A percentile compares a stretch with the other conserved stretches of the same genome.
Evolutionary conservation across 1,284 basidiomycete species (phyloP).

Genomic region (Rhodofomes roseus): DNA sequence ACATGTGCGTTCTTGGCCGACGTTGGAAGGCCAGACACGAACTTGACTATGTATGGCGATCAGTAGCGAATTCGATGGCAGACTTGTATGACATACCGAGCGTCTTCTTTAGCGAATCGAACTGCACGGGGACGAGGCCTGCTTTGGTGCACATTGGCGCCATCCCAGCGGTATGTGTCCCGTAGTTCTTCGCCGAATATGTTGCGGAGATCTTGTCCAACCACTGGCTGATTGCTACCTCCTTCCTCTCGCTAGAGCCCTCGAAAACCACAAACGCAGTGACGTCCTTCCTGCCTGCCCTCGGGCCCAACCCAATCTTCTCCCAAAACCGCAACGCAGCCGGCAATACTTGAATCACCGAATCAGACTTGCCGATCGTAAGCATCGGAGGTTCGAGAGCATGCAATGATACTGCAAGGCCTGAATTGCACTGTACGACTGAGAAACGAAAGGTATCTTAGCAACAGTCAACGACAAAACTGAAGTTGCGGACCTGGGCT

Average conservation of each 20-base stretch:
- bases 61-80: neutral
- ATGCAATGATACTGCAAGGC: conserved; percentile 23
- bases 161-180: conserved; percentile 49
- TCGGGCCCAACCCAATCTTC: conserved; percentile 71
- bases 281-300: conserved; percentile 66
- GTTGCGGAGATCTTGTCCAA: conserved; percentile 44
- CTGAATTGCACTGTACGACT: neutral
- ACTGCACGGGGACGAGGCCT: conserved; percentile 58
- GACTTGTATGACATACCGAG: conserved; percentile 40
- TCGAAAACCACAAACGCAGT: conserved; percentile 68
- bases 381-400: conserved; percentile 54
- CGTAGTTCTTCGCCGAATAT: conserved; percentile 63
- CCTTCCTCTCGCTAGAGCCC: conserved; percentile 44
- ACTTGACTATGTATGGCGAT: conserved; percentile 28
- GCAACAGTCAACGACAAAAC: neutral
- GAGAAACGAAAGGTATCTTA: too few relatives aligned
- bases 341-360: conserved; percentile 60
- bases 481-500: conserved; percentile 30
- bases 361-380: conserved; percentile 58
- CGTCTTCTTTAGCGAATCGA: conserved; percentile 63
- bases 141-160: conserved; percentile 41
- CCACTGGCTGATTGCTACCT: conserved; percentile 52
- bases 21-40: conserved; percentile 43
- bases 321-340: conserved; percentile 78
- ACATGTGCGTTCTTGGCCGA: conserved; percentile 51